Evolutionary conservation across 1,284 basidiomycete species (phyloP), one percentile per base, ranked within the genome.

Genomic region (Leccinum insolens): DNA sequence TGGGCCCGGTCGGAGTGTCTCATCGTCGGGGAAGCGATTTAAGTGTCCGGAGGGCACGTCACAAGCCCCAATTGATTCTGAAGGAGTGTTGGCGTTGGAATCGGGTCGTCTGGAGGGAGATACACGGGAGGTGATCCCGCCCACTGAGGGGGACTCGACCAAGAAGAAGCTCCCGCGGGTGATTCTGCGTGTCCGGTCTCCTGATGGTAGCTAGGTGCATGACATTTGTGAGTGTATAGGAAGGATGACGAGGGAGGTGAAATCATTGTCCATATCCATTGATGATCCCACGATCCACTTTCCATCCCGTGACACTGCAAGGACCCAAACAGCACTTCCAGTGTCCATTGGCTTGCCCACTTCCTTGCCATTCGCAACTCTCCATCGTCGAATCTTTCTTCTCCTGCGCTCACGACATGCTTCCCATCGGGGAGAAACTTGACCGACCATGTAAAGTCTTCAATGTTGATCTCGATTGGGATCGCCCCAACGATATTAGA

Each of bases 1-100:
- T 0, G 64, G 1, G 0, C 46, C 12, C 5, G 37, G 34, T 37
- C 37, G 37, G 46, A 74, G 69, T 17, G 71, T 57, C 3, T 75
- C 75, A 8, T 4, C 20, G 25, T n/a, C 67, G 0, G 46, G 25
- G 12, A 70, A 63, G 44, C 49, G 17, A 46, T 4, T 22, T 57
- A 28, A 7, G 11, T 20, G 58, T 8, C 37, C 7, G 31, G 7
- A 31, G 25, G 25, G 25, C 7, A 31, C 7, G 28, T 31, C 4
- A 37, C 34, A 37, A 37, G 34, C 34, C 34, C 34, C 34, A 4
- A 11, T 1, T 2, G 25, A 65, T 55, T 1, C 58, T 1, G 41
- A 44, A 44, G 44, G 49, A 1, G 44, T 22, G 3, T 31, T 31
- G 1, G 37, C 14, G 22, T 52, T 28, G 2, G 64, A 63, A 25